A percentile compares a stretch with the other conserved stretches of the same genome.
phyloP scores from a whole-genome alignment of 2,329 filamentous ascomycete species.

The Trichophyton simii region DNA sequence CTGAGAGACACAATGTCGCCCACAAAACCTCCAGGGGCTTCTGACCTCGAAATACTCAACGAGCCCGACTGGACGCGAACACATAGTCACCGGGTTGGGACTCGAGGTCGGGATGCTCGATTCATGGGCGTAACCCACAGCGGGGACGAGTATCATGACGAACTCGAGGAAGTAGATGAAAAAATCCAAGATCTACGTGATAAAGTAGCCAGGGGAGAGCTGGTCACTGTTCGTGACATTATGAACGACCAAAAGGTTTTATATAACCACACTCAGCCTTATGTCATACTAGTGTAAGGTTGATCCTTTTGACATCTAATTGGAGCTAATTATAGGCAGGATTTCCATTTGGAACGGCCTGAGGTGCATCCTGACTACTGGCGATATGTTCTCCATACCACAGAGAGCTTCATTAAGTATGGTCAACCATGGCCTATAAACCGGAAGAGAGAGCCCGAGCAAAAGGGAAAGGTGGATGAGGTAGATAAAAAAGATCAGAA shows the following conservation, averaged over 20 bases:
- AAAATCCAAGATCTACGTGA: conserved; percentile 18
- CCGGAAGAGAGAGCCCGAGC: conserved; percentile 25
- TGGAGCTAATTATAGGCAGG: conserved; percentile 18
- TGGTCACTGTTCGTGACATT: conserved; percentile 20
- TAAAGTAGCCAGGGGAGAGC: conserved; percentile 16
- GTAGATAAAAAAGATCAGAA: conserved; percentile 7
- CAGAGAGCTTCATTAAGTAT: conserved; percentile 40
- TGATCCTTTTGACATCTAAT: background rate
- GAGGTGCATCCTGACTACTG: conserved; percentile 36
- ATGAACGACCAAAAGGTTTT: conserved; percentile 18
- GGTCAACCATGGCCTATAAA: conserved; percentile 40
- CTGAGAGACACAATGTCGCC: background rate
- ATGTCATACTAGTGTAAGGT: background rate
- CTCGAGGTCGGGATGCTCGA: conserved; percentile 26
- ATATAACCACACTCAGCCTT: conserved; percentile 3
- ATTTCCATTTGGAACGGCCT: conserved; percentile 35
- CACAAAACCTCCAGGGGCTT: conserved; percentile 28
- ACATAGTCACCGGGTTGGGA: conserved; percentile 32
- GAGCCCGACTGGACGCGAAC: conserved; percentile 34
- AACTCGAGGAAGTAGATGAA: conserved; percentile 18
- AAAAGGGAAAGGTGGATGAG: conserved; percentile 16
- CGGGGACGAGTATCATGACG: conserved; percentile 17
- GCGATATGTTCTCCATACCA: conserved; percentile 39
- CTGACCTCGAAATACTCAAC: conserved; percentile 28
- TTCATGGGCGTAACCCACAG: conserved; percentile 28